A percentile compares a stretch with the other conserved stretches of the same genome.
These are phyloP conservation scores for Populus alba DNA, from an alignment of 345 rosid species.

Conservation along the genomic window DNA sequence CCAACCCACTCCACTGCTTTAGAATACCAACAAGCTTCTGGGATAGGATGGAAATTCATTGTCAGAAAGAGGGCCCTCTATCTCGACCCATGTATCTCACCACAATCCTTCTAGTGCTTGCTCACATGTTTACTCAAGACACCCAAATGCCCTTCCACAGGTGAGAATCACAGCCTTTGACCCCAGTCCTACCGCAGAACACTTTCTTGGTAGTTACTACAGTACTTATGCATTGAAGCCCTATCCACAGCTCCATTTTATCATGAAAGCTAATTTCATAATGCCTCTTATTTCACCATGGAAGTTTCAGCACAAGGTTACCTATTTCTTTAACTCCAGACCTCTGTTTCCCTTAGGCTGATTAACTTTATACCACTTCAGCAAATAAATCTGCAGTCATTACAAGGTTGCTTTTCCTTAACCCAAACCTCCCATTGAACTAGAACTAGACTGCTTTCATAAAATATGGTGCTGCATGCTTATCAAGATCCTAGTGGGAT, in stretches of 20 bases:
- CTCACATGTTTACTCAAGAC: neutral
- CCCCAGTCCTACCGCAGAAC: neutral
- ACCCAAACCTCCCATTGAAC: neutral
- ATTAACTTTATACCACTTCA: neutral
- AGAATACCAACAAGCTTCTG: neutral
- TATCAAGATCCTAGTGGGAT: conserved; percentile 96
- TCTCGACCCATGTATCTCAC: neutral
- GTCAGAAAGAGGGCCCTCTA: neutral
- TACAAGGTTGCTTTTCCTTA: neutral
- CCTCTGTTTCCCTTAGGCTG: neutral
- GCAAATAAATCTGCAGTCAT: neutral
- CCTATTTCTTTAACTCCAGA: neutral
- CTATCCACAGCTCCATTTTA: neutral
- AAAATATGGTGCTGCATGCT: conserved; percentile 92
- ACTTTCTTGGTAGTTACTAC: neutral
- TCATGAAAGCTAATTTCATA: neutral
- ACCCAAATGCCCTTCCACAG: neutral
- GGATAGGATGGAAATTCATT: neutral
- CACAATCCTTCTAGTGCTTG: neutral
- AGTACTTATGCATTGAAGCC: neutral
- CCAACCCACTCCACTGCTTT: neutral
- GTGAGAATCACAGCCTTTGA: neutral
- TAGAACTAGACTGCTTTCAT: conserved; percentile 87
- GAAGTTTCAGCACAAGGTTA: neutral
- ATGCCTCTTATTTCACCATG: neutral